Conservation (phyloP, 106 monocot genomes). For the Allium cepa region DNA sequence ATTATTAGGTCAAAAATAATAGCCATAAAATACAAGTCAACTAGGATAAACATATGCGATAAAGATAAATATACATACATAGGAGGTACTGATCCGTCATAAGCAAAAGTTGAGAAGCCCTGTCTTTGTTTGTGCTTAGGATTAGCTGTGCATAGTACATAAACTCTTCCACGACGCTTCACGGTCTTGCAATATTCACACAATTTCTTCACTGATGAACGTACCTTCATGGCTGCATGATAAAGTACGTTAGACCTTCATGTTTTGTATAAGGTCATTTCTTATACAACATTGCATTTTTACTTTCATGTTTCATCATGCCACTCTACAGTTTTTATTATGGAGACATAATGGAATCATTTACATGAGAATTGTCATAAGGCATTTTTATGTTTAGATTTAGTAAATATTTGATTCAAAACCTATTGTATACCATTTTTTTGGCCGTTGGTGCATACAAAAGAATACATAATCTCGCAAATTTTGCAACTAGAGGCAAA, state of each 20-base stretch:
- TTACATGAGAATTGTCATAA: too few species aligned
- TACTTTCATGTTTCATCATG: too few species aligned
- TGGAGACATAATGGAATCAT: too few species aligned
- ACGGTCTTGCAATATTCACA: conserved; percentile 71
- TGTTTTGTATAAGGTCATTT: too few species aligned
- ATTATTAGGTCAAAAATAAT: neutral
- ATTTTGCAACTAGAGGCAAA: too few species aligned
- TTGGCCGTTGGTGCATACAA: too few species aligned
- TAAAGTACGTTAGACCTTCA: neutral
- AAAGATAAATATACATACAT: conserved; percentile 22
- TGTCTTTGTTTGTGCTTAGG: conserved; percentile 81
- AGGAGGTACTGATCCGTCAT: conserved; percentile 30
- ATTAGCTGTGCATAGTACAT: conserved; percentile 58
- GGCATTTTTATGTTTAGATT: too few species aligned
- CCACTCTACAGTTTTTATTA: too few species aligned
- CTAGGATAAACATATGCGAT: neutral
- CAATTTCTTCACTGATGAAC: conserved; percentile 79
- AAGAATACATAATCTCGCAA: too few species aligned
- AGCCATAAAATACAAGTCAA: neutral
- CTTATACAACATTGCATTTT: too few species aligned
- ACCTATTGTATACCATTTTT: too few species aligned
- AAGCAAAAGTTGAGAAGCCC: conserved; percentile 61
- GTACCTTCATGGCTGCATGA: conserved; percentile 51
- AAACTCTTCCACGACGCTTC: conserved; percentile 69
- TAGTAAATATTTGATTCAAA: too few species aligned